A percentile compares a stretch with the other conserved stretches of the same genome.
phyloP scores from a whole-genome alignment of 768 basidiomycete species.

The Lactifluus piperatus region DNA sequence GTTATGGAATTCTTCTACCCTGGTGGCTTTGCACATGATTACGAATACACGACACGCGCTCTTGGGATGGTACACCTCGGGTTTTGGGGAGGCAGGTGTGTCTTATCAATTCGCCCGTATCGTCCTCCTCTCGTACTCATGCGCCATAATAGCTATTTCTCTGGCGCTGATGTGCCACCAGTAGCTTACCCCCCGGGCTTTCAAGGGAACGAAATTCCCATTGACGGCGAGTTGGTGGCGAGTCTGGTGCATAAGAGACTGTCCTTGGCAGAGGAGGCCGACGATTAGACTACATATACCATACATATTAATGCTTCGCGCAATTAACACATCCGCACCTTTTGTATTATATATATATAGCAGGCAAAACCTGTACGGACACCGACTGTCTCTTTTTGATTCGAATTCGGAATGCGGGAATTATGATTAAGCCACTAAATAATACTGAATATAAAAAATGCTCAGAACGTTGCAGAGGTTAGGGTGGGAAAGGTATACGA shows the following conservation, averaged over 20 bases:
- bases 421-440: not conserved
- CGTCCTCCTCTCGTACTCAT: not conserved
- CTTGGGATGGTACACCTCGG: constrained; percentile 80
- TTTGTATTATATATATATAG: not conserved
- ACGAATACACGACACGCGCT: constrained; percentile 72
- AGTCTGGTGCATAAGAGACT: constrained; percentile 49
- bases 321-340: not conserved
- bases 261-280: constrained; percentile 47
- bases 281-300: constrained; percentile 35
- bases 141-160: constrained; percentile 50
- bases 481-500: not conserved
- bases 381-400: not conserved
- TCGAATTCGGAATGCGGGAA: not conserved
- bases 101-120: constrained; percentile 4
- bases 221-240: constrained; percentile 65
- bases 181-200: constrained; percentile 82
- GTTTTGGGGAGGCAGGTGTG: constrained; percentile 71
- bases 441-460: not conserved
- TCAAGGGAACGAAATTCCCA: constrained; percentile 76
- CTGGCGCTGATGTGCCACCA: constrained; percentile 59
- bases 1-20: constrained; percentile 92
- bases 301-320: not conserved
- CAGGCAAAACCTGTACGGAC: not conserved
- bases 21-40: constrained; percentile 78
- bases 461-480: not conserved